Base-by-base conservation (phyloP, 2,329 filamentous ascomycete genomes). In the Diaporthe amygdali region DNA sequence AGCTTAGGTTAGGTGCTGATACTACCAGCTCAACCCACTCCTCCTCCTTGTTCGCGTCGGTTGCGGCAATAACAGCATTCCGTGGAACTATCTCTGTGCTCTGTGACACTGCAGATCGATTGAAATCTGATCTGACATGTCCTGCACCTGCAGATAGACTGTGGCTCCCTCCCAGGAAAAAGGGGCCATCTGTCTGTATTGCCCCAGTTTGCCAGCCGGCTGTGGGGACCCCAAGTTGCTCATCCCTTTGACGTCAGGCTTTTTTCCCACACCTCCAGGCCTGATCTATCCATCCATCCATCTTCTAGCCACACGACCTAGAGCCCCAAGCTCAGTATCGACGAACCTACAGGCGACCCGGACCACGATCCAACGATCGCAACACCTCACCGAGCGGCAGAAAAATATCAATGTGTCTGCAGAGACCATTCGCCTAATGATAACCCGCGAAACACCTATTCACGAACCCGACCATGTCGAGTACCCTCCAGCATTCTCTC, bases 401-500 rank as follows among this genome's bases (percentile, higher is more conserved):
- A 10, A 46, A 27, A 56, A 59, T 17, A 27, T 41, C 39, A 68
- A 68, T 68, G 66, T 64, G 47, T 64, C 44, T 37, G 44, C 30
- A 49, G 44, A 22, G 30, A 34, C 51, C 30, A 54, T n/a, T 14
- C 22, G 17, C 30, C 51, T 54, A 54, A 71, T 71, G 70, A 71
- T 56, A 66, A 66, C 41, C 61, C 56, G 54, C 55, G 17, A 55
- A 66, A 49, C 41, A 51, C 61, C 64, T 71, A 56, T 63, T 56
- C 44, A 69, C 64, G 56, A 68, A 34, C 59, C 61, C 51, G 49
- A 73, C 69, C 39, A 73, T 73, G 71, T 73, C 71, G 67, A 59
- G 61, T 52, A 69, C 20, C 56, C 64, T 66, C 37, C 59, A 71
- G 37, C 44, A 46, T 55, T 17, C 32, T 44, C 56, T 64, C 69